Base-by-base conservation (phyloP, 2,329 filamentous ascomycete genomes). In the Polychaeton citri region DNA sequence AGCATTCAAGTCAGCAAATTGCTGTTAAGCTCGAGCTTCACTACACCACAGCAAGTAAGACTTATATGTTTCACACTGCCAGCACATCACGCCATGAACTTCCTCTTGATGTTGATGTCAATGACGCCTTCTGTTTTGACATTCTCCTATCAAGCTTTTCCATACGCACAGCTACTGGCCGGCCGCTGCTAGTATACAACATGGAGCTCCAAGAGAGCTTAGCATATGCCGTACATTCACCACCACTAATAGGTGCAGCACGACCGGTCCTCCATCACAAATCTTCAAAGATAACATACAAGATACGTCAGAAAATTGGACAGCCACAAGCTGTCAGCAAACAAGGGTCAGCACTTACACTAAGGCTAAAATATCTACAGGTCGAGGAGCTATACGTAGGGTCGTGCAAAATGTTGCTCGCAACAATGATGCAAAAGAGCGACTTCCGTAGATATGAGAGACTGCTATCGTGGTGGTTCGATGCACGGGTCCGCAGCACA, bases 21-120 rank as follows among this genome's bases (percentile, higher is more conserved):
- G 71, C 76, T 1, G 68, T 88, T 37, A 79, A 77, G 42, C 60
- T 88, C n/a, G 87, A 56, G 40, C 43, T 47, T 7, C 40, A 39
- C 2, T 58, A 58, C 31, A 34, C 35, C 3, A 56, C 52, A 5
- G 7, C 33, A 3, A 20, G 43, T 9, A 52, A 49, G 2, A 35
- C 34, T 8, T 55, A 51, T 35, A 45, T 37, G 15, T 80, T 79
- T 52, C 70, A 74, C 12, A 72, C 71, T 12, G 67, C 69, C 6
- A 71, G 73, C 15, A 72, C 68, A 3, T 68, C 92, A 15, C 71
- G 78, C 2, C 79, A 90, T 2, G 72, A 81, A 1, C 66, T 98
- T 4, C 83, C 85, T 0, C 68, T 98, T 3, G 87, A 88, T 3
- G 90, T 98, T 43, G 96, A 96, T 45, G 90, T 98, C 5, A 87